Evolutionary conservation across 495 filamentous ascomycete genomes (phyloP).

Genomic region (Rhypophila decipiens): DNA sequence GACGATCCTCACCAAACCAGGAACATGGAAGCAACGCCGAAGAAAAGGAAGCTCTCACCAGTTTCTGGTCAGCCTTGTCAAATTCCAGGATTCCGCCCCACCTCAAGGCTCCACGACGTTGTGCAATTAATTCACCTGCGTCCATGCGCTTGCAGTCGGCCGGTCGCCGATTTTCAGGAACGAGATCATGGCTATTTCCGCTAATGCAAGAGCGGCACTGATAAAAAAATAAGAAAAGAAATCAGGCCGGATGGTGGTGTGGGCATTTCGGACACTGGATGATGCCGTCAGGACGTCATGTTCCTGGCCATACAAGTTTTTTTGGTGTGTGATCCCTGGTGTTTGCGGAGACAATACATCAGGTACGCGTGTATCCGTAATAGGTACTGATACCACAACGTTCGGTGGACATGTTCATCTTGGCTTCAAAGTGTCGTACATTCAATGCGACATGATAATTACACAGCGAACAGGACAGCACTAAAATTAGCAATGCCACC

Average conservation of each 20-base stretch:
- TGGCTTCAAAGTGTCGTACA: too few relatives aligned
- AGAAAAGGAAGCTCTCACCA: too few relatives aligned
- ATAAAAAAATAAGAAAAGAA: constrained; percentile 1
- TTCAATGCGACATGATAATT: constrained; percentile 6
- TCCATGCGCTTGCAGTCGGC: constrained; percentile 3
- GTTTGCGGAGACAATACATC: too few relatives aligned
- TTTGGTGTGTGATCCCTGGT: too few relatives aligned
- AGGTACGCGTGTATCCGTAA: too few relatives aligned
- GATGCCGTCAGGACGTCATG: background rate
- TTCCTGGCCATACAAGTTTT: background rate
- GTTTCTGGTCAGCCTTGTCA: background rate
- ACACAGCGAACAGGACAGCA: background rate
- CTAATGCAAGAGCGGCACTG: constrained; percentile 25
- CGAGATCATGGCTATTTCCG: constrained; percentile 6
- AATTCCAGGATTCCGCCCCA: background rate
- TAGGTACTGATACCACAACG: too few relatives aligned
- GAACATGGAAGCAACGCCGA: too few relatives aligned
- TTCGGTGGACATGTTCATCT: too few relatives aligned
- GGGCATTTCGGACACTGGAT: too few relatives aligned
- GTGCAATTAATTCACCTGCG: background rate
- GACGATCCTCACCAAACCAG: too few relatives aligned
- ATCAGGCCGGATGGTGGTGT: too few relatives aligned
- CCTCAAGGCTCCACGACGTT: background rate
- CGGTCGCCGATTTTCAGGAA: constrained; percentile 20
- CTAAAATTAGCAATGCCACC: background rate